Conservation (phyloP, 2,329 filamentous ascomycete species). For the Colletotrichum sp. region DNA sequence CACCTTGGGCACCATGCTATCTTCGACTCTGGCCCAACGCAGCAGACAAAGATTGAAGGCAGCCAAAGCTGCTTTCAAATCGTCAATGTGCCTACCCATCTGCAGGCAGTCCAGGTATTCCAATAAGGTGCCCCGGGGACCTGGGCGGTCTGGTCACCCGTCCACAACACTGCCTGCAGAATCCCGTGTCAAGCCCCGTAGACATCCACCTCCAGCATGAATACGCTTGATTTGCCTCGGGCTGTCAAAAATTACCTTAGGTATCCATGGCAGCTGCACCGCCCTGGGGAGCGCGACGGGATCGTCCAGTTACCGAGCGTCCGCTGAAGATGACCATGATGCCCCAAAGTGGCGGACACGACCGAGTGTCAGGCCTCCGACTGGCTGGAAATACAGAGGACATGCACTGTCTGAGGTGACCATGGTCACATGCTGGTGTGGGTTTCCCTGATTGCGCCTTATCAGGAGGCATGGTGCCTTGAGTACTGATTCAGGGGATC, state of each 20-base stretch:
- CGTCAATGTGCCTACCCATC: not conserved
- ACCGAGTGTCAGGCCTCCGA: slow-evolving; percentile 8
- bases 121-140: not conserved
- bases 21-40: not conserved
- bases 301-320: slow-evolving; percentile 3
- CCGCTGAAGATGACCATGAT: slow-evolving; percentile 3
- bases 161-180: not conserved
- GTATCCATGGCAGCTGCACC: not conserved
- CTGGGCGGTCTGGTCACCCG: not conserved
- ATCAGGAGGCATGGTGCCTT: not conserved
- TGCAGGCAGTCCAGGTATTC: not conserved
- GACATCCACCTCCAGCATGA: not conserved
- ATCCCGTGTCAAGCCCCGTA: not conserved
- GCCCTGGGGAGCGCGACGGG: not conserved
- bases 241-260: not conserved
- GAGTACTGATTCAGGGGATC: not conserved
- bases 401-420: slow-evolving; percentile 3
- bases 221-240: not conserved
- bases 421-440: slow-evolving; percentile 16
- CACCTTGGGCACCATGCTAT: not conserved
- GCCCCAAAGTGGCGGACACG: not conserved
- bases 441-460: slow-evolving; percentile 8
- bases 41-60: not conserved
- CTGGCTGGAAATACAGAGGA: not conserved
- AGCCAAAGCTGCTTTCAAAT: not conserved